Evolutionary conservation across 2,329 filamentous ascomycete species (phyloP).

Genomic region (Nemania sp.): DNA sequence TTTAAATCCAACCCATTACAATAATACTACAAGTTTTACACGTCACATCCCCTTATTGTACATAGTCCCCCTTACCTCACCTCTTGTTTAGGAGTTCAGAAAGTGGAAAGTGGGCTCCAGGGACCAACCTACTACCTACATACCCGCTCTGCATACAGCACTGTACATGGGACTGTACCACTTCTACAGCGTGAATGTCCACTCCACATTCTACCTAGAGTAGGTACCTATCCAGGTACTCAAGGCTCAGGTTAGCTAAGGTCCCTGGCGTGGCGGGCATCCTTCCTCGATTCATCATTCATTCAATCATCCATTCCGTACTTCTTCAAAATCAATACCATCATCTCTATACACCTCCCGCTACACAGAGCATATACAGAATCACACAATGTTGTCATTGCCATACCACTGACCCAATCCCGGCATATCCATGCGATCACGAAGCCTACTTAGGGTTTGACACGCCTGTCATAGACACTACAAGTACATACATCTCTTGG

Average conservation of each 20-base stretch:
- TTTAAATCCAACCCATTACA: not conserved
- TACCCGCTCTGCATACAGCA: conserved; percentile 1
- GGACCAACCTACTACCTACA: not conserved
- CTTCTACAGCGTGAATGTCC: not conserved
- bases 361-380: not conserved
- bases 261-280: conserved; percentile 1
- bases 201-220: not conserved
- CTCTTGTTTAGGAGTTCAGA: not conserved
- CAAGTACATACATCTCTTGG: not conserved
- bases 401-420: not conserved
- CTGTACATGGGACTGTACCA: not conserved
- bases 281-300: conserved; percentile 1
- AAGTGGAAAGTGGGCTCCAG: not conserved
- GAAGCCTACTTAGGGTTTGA: not conserved
- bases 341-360: not conserved
- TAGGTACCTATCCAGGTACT: too few species aligned
- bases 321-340: not conserved
- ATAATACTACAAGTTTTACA: not conserved
- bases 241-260: too few species aligned
- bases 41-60: conserved; percentile 1
- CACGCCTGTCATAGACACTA: not conserved
- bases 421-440: not conserved
- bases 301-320: not conserved
- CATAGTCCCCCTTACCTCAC: too few species aligned
- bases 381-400: not conserved